Conservation (phyloP, 1,284 basidiomycete genomes). For the Papiliotrema flavescens region DNA sequence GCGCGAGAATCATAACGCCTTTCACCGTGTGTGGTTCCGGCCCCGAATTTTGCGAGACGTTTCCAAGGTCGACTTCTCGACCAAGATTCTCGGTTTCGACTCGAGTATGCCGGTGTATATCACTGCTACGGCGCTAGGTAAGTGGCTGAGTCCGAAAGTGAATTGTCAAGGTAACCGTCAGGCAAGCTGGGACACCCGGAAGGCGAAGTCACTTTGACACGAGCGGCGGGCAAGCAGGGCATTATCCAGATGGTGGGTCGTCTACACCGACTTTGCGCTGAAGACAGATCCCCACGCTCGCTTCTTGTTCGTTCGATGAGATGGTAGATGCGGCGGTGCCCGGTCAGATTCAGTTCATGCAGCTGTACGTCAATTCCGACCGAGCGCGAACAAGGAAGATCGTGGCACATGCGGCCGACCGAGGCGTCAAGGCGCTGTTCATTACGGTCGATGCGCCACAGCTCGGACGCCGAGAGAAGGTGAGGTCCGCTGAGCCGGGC, state of each 20-base stretch:
- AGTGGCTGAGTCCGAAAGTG: not conserved
- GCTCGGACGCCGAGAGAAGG: conserved; percentile 82
- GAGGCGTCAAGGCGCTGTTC: conserved; percentile 78
- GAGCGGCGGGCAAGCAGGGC: conserved; percentile 71
- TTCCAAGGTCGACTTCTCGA: conserved; percentile 69
- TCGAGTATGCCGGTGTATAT: conserved; percentile 79
- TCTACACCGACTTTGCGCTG: not conserved
- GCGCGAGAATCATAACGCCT: conserved; percentile 83
- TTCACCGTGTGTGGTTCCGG: conserved; percentile 89
- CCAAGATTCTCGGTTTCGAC: conserved; percentile 69
- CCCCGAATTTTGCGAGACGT: conserved; percentile 84
- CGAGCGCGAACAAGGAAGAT: conserved; percentile 73
- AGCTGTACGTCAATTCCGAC: conserved; percentile 84
- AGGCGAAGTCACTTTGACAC: conserved; percentile 81
- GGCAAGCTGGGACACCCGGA: conserved; percentile 93
- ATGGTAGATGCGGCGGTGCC: conserved; percentile 73
- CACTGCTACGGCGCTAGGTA: conserved; percentile 39
- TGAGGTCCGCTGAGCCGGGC: conserved; percentile 17
- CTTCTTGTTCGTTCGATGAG: conserved; percentile 85
- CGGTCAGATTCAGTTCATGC: conserved; percentile 73
- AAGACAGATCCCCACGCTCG: conserved; percentile 68
- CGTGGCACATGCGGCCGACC: conserved; percentile 75
- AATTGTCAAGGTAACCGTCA: conserved; percentile 37
- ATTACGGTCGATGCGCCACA: conserved; percentile 93
- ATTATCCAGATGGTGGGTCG: conserved; percentile 79